Percentiles rank a stretch among this genome's conserved stretches.
Conservation (phyloP, 2,329 filamentous ascomycete species). For the Calonectria pauciramosa region DNA sequence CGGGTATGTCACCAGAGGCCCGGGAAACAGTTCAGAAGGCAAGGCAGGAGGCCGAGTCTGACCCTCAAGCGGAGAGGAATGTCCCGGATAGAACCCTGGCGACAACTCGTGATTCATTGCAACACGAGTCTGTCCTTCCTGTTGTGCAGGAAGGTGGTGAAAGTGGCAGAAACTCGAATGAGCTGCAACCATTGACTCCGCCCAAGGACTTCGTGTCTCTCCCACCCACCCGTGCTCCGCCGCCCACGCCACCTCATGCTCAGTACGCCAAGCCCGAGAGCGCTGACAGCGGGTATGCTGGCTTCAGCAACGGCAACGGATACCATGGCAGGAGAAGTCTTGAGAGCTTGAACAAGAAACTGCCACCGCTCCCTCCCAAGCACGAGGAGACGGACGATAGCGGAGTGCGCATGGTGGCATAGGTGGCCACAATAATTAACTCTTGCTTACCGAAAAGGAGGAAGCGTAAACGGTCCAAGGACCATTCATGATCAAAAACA, state of each 20-base stretch:
- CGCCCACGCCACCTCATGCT: conserved; percentile 52
- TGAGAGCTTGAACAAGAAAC: conserved; percentile 71
- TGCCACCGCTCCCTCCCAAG: conserved; percentile 67
- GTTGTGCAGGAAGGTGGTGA: conserved; percentile 94
- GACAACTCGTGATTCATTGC: conserved; percentile 66
- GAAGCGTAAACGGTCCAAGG: conserved; percentile 22
- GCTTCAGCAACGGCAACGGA: conserved; percentile 49
- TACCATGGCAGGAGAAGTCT: conserved; percentile 59
- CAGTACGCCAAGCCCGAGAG: conserved; percentile 58
- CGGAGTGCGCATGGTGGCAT: conserved; percentile 49
- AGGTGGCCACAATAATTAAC: conserved; percentile 43
- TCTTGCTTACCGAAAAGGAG: conserved; percentile 39
- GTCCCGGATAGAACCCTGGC: conserved; percentile 73
- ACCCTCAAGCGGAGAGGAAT: conserved; percentile 56
- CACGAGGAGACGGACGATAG: conserved; percentile 44
- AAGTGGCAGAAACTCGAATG: conserved; percentile 56
- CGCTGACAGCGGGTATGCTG: conserved; percentile 63
- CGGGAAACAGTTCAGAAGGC: conserved; percentile 58
- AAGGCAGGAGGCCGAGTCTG: conserved; percentile 50
- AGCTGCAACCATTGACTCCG: conserved; percentile 57
- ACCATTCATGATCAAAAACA: conserved; percentile 43
- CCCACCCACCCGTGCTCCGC: conserved; percentile 60
- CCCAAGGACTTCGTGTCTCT: conserved; percentile 52
- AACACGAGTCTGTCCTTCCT: conserved; percentile 74
- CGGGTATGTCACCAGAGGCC: conserved; percentile 53